Base-by-base conservation (phyloP, 768 basidiomycete species). In the Lactarius deliciosus region DNA sequence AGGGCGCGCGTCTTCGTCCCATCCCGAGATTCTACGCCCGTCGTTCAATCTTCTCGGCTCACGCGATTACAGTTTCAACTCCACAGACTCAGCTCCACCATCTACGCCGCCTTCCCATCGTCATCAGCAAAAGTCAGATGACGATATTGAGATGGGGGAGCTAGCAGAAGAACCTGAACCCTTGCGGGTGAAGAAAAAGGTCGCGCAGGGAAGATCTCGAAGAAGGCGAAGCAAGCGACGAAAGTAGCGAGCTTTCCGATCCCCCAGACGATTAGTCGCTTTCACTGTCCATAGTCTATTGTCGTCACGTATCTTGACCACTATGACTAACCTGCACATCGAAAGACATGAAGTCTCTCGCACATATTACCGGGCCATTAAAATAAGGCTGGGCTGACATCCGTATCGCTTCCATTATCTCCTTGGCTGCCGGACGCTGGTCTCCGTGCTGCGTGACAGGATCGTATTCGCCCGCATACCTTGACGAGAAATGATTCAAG, bases 91-190 rank as follows among this genome's bases (percentile, higher is more conserved):
- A 3, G 66, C 63, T 9, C 64, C 71, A n/a, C 64, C 65, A 11
- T 71, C 71, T 18, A 69, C 64, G 30, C 68, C 64, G 30, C 68
- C 60, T 28, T 45, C 70, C 22, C 59, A 67, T 45, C 62, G 66
- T 65, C 47, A 70, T 63, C 41, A 68, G 13, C 67, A 63, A 47
- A 58, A 74, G 32, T 63, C 68, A 4, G 77, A 76, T 34, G 83
- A 90, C 69, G 91, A 94, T 68, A 92, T 94, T 69, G 92, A 94
- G 76, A 94, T 94, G 92, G 92, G 92, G n/a, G 92, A 94, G 73
- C 84, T 94, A 3, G 87, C 90, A 67, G 92, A 94, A 73, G 84
- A 85, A 61, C 84, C 85, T 3, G 85, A 81, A 67, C 82, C 77
- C 61, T 69, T 70, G 41, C 79, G 85, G 59, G 63, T 53, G 65